These are phyloP conservation scores for Streptanthus diversifolius DNA, from an alignment of 345 rosid species.

Conservation along the genomic window DNA sequence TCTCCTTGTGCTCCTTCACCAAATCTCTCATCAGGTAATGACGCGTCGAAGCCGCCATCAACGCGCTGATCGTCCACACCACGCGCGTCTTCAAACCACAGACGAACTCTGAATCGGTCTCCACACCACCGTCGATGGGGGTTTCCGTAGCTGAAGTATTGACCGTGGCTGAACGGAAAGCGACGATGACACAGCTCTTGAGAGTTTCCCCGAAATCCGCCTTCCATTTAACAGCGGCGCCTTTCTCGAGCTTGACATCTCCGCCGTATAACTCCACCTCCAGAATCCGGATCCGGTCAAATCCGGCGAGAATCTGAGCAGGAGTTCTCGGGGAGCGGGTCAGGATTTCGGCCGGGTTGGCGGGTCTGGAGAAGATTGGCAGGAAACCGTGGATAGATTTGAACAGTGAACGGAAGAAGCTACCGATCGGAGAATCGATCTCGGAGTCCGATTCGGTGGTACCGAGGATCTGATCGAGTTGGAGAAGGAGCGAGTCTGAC, in stretches of 20 bases:
- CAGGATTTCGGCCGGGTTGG: background rate
- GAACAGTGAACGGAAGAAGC: conserved; percentile 33
- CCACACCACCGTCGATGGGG: conserved; percentile 14
- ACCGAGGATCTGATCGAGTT: conserved; percentile 34
- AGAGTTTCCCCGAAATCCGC: conserved; percentile 32
- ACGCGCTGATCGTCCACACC: conserved; percentile 38
- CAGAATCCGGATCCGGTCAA: conserved; percentile 33
- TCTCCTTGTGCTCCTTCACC: conserved; percentile 36
- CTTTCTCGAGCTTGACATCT: conserved; percentile 35
- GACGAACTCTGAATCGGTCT: conserved; percentile 31
- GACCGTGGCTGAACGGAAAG: conserved; percentile 35
- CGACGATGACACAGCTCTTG: conserved; percentile 36
- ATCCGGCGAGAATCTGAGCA: conserved; percentile 33
- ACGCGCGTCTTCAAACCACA: conserved; percentile 38
- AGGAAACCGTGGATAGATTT: conserved; percentile 24
- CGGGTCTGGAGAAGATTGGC: conserved; percentile 18
- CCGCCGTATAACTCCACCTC: conserved; percentile 34
- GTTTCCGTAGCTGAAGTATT: conserved; percentile 3
- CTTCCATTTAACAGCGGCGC: conserved; percentile 36
- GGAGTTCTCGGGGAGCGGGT: conserved; percentile 24
- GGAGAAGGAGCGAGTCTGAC: conserved; percentile 37
- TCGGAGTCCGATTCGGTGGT: conserved; percentile 24
- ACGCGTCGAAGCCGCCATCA: conserved; percentile 36
- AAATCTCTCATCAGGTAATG: conserved; percentile 31
- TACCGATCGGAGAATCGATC: conserved; percentile 17